Base-by-base conservation (phyloP, 805 yeast species). In the Millerozyma acaciae region DNA sequence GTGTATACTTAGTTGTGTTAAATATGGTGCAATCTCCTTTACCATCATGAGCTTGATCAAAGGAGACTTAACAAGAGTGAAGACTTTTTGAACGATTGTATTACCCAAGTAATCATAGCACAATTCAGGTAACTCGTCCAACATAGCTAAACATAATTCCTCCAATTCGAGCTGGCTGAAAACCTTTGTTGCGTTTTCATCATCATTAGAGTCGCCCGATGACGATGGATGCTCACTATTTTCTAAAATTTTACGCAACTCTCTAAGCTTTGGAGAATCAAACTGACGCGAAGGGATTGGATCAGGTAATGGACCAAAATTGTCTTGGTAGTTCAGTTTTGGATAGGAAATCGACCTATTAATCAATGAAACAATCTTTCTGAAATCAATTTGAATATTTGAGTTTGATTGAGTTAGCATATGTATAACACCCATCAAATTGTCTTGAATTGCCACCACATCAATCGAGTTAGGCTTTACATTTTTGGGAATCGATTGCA, bases 61-160 rank as follows among this genome's bases (percentile, higher is more conserved):
- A 13, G 81, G 76, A 4, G 85, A 75, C 28, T 63, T 57, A 28
- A 87, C 74, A 33, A 70, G 67, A 29, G 84, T 83, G 53, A 89
- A 89, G 19, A 93, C 62, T 55, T 88, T 89, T 61, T 93, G 98
- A 12, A 90, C 95, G 28, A 93, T 84, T 0, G 98, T 93, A 54
- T 93, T 93, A 14, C 98, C 98, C 34, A 93, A 66, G 52, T 93
- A 93, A 60, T 93, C 98, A 34, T 90, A 79, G 17, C 96, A 78
- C 33, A 93, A 68, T 51, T 86, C 95, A 2, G 97, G 95, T 38
- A 93, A 70, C 57, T 93, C 97, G 39, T 77, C 82, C 39, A 84
- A 62, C 89, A 90, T 85, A 4, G 87, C 83, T 33, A 87, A 53
- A 5, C 94, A 87, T 23, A 87, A 62, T 42, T 79, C 88, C 53